phyloP scores from a whole-genome alignment of 2,329 filamentous ascomycete genomes.

The Clarireedia homoeocarpa region DNA sequence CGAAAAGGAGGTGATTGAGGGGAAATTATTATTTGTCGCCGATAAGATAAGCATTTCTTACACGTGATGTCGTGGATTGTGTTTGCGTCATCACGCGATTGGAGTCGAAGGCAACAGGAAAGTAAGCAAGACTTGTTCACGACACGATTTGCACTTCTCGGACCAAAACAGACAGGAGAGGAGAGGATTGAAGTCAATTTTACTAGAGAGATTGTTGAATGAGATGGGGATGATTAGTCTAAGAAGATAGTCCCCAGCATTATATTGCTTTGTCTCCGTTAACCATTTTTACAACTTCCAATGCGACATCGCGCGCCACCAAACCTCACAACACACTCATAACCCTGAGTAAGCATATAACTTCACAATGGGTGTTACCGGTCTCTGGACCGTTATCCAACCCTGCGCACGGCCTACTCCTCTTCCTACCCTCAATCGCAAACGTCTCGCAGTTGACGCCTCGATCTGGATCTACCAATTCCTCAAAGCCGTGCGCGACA shows the following conservation, averaged over 20 bases:
- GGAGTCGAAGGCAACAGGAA: background rate
- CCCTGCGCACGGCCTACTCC: slow-evolving; percentile 94
- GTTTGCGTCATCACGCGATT: slow-evolving; percentile 7
- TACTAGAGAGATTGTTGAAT: too few species aligned
- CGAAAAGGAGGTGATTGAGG: background rate
- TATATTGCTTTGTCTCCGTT: too few species aligned
- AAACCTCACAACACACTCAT: background rate
- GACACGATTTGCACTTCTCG: too few species aligned
- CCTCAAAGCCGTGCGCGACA: slow-evolving; percentile 95
- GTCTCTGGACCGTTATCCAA: slow-evolving; percentile 92
- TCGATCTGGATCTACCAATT: slow-evolving; percentile 99
- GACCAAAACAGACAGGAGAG: too few species aligned
- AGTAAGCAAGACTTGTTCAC: background rate
- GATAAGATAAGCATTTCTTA: slow-evolving; percentile 9
- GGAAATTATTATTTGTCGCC: background rate
- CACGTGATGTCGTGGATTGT: slow-evolving; percentile 8
- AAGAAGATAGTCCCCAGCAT: too few species aligned
- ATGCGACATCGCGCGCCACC: background rate
- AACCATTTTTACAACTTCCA: background rate
- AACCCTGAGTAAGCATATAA: background rate
- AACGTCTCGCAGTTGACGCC: slow-evolving; percentile 92
- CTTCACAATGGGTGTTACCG: slow-evolving; percentile 82
- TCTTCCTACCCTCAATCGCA: slow-evolving; percentile 90
- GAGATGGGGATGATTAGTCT: background rate
- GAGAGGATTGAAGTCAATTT: background rate